Evolutionary conservation across 371 early-diverging fungal genomes (phyloP).

Genomic region (Massospora cicadina): DNA sequence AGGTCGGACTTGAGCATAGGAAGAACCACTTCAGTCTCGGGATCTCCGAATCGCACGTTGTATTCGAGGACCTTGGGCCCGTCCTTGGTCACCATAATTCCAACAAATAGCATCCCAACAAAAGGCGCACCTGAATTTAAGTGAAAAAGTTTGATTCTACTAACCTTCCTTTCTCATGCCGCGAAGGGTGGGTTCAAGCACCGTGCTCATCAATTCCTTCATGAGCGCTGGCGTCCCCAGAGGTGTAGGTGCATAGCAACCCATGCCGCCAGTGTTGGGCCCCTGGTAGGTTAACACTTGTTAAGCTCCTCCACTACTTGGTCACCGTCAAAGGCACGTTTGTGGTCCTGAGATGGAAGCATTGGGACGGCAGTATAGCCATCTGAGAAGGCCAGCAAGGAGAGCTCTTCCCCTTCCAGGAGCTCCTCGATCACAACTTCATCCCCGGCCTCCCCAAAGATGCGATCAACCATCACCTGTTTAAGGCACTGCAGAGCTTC

Average conservation of each 20-base stretch:
- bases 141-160: background rate
- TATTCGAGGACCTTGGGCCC: constrained; percentile 92
- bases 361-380: constrained; percentile 80
- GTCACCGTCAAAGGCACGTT: constrained; percentile 84
- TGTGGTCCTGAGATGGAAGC: constrained; percentile 94
- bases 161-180: constrained; percentile 83
- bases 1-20: constrained; percentile 80
- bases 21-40: constrained; percentile 89
- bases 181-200: constrained; percentile 80
- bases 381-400: constrained; percentile 83
- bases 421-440: constrained; percentile 93
- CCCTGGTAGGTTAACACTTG: constrained; percentile 28
- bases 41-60: constrained; percentile 95
- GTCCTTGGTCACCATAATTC: constrained; percentile 76
- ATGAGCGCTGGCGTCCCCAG: constrained; percentile 62
- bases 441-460: constrained; percentile 76
- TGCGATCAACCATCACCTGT: constrained; percentile 69
- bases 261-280: constrained; percentile 98
- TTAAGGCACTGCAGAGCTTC: constrained; percentile 77
- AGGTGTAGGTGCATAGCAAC: constrained; percentile 92
- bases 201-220: constrained; percentile 45
- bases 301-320: constrained; percentile 14
- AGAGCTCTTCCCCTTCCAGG: constrained; percentile 80
- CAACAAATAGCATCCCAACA: constrained; percentile 92
- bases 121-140: constrained; percentile 52